These are phyloP conservation scores for Fusarium oligoseptatum DNA, from an alignment of 2,329 filamentous ascomycete genomes.

Conservation along the genomic window DNA sequence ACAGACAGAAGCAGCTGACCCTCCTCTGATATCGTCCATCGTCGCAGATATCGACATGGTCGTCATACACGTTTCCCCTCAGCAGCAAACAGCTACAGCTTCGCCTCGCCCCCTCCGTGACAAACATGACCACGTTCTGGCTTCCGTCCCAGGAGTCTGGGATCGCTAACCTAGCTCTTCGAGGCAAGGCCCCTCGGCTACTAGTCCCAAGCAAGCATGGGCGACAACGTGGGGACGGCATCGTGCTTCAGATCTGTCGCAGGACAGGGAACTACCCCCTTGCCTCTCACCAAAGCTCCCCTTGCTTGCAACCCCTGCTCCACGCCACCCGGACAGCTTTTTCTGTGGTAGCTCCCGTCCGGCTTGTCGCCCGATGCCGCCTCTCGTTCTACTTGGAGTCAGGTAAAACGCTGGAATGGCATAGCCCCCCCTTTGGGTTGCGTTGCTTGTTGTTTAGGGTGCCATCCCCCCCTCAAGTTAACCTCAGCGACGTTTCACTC, in stretches of 20 bases:
- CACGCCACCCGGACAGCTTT: conserved; percentile 35
- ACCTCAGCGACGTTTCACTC: conserved; percentile 39
- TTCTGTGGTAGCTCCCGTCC: conserved; percentile 31
- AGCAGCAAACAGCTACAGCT: conserved; percentile 17
- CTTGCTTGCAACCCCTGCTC: conserved; percentile 26
- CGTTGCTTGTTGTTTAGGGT: conserved; percentile 31
- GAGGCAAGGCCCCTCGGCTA: conserved; percentile 7
- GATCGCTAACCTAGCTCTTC: conserved; percentile 24
- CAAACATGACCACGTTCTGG: conserved; percentile 9
- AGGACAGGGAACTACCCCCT: conserved; percentile 55
- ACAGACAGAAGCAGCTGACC: not conserved
- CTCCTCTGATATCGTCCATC: conserved; percentile 10
- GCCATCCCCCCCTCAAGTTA: conserved; percentile 27
- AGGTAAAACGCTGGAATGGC: conserved; percentile 42
- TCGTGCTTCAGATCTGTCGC: conserved; percentile 64
- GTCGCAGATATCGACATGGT: conserved; percentile 10
- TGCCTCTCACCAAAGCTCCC: conserved; percentile 39
- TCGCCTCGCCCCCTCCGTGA: not conserved
- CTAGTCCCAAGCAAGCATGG: conserved; percentile 27
- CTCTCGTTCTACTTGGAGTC: conserved; percentile 34
- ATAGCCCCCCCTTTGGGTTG: conserved; percentile 35
- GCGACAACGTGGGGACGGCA: conserved; percentile 43
- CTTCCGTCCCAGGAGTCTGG: conserved; percentile 35
- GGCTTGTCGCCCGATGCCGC: conserved; percentile 27
- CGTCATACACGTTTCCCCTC: conserved; percentile 22